Base-by-base conservation (phyloP, 2,329 filamentous ascomycete genomes). In the Kalaharituber pfeilii region DNA sequence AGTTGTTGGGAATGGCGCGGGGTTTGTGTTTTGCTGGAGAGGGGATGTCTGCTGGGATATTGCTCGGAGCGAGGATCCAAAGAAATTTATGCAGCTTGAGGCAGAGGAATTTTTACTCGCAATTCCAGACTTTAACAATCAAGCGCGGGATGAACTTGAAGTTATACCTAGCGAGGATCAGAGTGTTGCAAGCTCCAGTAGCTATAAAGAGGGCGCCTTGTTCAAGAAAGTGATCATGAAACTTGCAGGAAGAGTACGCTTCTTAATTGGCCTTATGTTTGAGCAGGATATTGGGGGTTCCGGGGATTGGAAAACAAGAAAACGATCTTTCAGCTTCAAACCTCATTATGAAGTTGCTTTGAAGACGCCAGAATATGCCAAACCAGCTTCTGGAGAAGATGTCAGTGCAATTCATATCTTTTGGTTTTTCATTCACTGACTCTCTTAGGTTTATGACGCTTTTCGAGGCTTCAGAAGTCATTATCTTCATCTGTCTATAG, bases 161-260 rank as follows among this genome's bases (percentile, higher is more conserved):
- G 8, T 50, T 9, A 28, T 25, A 28, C 47, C 47, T 9, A 66
- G 70, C 52, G 76, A 72, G 29, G 73, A 80, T 52, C 72, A 79
- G 51, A 82, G 75, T 60, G 72, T 79, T 28, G 71, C 76, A 1
- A 78, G 75, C 51, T 77, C 78, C 13, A 82, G 80, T 56, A 80
- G 75, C 60, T 74, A 76, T 64, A 84, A 80, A 62, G 78, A 82
- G 30, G 80, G 82, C 1, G 84, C 87, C n/a, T 75, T 81, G 0
- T 98, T 98, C 74, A 94, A 94, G 69, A 98, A 98, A 69, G 91
- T 96, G 2, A 79, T 94, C 51, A 96, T 98, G 89, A 98, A 98
- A 69, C 75, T 98, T 11, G 96, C 91, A 2, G 91, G 91, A 13
- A 93, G 91, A 65, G 91, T 98, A 0, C 84, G 86, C 67, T 95